phyloP scores from a whole-genome alignment of 177 flowering plant species.

The Tripterygium wilfordii region DNA sequence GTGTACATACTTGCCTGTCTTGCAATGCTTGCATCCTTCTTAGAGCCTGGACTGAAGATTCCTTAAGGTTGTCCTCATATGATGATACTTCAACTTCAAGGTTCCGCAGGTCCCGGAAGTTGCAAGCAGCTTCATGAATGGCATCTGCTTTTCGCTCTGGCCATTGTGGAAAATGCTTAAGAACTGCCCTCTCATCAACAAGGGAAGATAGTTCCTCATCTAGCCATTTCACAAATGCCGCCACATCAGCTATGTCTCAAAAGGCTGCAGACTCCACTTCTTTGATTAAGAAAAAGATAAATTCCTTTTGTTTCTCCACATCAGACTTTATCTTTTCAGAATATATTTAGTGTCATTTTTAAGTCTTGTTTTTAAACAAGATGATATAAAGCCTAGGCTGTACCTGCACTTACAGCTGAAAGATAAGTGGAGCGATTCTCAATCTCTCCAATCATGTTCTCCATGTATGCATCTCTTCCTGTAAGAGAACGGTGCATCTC shows the following conservation, averaged over 20 bases:
- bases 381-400: neutral
- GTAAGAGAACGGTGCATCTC: slow-evolving; percentile 61
- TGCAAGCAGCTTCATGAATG: slow-evolving; percentile 77
- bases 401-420: slow-evolving; percentile 53
- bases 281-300: slow-evolving; percentile 43
- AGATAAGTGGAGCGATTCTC: slow-evolving; percentile 80
- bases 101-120: slow-evolving; percentile 60
- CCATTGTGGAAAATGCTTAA: slow-evolving; percentile 83
- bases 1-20: slow-evolving; percentile 66
- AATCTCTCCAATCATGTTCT: slow-evolving; percentile 86
- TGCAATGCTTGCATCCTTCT: slow-evolving; percentile 63
- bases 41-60: slow-evolving; percentile 32
- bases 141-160: slow-evolving; percentile 91
- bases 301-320: slow-evolving; percentile 67
- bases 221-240: slow-evolving; percentile 75
- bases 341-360: too few relatives aligned
- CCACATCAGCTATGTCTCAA: slow-evolving; percentile 63
- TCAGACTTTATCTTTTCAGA: slow-evolving; percentile 55
- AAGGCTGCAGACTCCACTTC: slow-evolving; percentile 58
- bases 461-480: slow-evolving; percentile 31
- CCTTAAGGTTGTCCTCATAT: slow-evolving; percentile 50
- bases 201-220: slow-evolving; percentile 65
- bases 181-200: slow-evolving; percentile 87
- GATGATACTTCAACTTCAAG: slow-evolving; percentile 48
- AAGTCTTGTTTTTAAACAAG: too few relatives aligned